These are phyloP conservation scores for Hygrocybe punicea DNA, from an alignment of 768 basidiomycete genomes.

Conservation along the genomic window DNA sequence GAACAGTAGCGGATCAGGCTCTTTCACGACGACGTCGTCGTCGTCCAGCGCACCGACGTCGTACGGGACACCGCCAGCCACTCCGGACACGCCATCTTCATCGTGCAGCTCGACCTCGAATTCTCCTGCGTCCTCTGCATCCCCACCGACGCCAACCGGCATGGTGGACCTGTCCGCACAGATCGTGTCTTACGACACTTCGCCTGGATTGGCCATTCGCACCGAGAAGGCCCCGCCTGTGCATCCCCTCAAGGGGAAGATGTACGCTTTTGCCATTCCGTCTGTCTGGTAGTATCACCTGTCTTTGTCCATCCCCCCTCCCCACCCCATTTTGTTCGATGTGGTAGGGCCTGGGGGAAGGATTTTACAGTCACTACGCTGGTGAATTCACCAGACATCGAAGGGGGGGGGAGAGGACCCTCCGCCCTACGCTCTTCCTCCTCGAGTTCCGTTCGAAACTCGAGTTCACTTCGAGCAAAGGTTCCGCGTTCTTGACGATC, in stretches of 20 bases:
- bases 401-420: too few species aligned
- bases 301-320: neutral
- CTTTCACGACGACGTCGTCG: neutral
- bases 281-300: conserved; percentile 51
- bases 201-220: conserved; percentile 39
- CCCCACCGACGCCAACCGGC: conserved; percentile 56
- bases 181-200: conserved; percentile 43
- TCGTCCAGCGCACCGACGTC: conserved; percentile 9
- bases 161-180: conserved; percentile 50
- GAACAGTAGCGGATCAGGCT: neutral
- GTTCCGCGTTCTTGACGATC: too few species aligned
- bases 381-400: too few species aligned
- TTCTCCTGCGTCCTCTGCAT: conserved; percentile 59
- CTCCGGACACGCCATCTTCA: conserved; percentile 56
- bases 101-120: conserved; percentile 47
- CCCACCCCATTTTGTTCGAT: too few species aligned
- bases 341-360: too few species aligned
- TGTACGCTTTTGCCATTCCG: conserved; percentile 63
- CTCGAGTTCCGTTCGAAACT: too few species aligned
- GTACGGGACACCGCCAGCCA: conserved; percentile 29
- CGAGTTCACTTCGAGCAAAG: too few species aligned
- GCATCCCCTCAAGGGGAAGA: conserved; percentile 54
- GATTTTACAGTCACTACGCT: too few species aligned
- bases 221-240: conserved; percentile 29
- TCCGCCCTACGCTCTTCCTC: too few species aligned